A percentile compares a stretch with the other conserved stretches of the same genome.
phyloP scores from a whole-genome alignment of 306 rosid genomes.

The Citrullus mucosospermus region DNA sequence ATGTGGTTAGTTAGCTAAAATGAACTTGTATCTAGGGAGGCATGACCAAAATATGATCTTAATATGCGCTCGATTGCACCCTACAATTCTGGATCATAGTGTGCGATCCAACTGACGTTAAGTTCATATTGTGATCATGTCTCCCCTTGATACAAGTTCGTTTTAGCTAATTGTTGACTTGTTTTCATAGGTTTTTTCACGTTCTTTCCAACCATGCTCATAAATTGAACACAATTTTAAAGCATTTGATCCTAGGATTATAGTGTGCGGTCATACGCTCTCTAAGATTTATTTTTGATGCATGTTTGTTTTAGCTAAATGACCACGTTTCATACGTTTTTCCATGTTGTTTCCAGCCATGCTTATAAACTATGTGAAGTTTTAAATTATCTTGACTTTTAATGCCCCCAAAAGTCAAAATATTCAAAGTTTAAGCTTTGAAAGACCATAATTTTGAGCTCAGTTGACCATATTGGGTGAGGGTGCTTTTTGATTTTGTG shows the following conservation, averaged over 20 bases:
- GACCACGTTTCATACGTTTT: no score
- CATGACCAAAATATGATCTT: neutral
- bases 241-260: neutral
- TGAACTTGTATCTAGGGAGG: neutral
- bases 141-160: no score
- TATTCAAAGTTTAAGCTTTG: no score
- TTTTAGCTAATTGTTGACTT: neutral
- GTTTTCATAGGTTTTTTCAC: neutral
- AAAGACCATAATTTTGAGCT: no score
- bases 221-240: no score
- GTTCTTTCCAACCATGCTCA: neutral
- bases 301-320: no score
- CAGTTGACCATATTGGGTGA: no score
- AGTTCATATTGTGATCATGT: neutral
- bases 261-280: neutral
- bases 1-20: neutral
- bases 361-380: neutral
- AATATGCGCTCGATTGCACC: neutral
- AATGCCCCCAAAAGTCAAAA: no score
- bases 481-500: no score
- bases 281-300: no score
- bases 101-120: neutral
- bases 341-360: neutral
- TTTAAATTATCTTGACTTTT: no score
- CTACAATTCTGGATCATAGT: no score